Evolutionary conservation across 768 basidiomycete genomes (phyloP).

Genomic region (Ramaria sp.): DNA sequence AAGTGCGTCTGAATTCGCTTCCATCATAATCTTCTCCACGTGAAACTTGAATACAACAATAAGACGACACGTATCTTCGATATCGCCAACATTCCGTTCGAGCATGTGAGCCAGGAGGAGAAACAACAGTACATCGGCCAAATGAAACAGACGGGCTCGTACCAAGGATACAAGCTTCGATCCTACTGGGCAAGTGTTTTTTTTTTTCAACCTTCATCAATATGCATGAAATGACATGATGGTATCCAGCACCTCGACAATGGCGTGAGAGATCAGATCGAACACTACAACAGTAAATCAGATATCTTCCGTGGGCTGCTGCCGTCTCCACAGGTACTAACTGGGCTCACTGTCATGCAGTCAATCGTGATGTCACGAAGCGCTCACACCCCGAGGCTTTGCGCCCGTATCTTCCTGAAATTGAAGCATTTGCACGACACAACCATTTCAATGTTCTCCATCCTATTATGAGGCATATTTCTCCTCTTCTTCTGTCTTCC

Average conservation of each 20-base stretch:
- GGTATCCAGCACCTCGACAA: constrained; percentile 41
- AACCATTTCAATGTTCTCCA: constrained; percentile 43
- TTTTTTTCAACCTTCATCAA: neutral
- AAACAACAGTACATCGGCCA: constrained; percentile 29
- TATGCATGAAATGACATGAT: neutral
- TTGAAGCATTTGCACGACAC: constrained; percentile 36
- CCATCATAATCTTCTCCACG: neutral
- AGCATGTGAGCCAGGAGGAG: constrained; percentile 29
- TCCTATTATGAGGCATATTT: constrained; percentile 31
- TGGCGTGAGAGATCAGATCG: constrained; percentile 53
- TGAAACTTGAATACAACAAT: neutral
- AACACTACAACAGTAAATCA: constrained; percentile 48
- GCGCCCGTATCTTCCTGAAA: constrained; percentile 41
- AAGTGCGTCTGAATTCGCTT: constrained; percentile 21
- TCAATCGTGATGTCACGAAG: constrained; percentile 37
- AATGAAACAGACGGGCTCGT: constrained; percentile 34
- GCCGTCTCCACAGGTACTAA: neutral
- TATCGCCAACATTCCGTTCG: constrained; percentile 35
- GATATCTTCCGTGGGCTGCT: neutral
- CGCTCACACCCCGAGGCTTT: constrained; percentile 38
- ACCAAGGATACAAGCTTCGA: constrained; percentile 44
- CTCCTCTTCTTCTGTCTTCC: neutral
- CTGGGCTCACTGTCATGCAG: constrained; percentile 27
- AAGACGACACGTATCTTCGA: constrained; percentile 36
- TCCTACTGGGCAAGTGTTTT: constrained; percentile 36